A percentile compares a stretch with the other conserved stretches of the same genome.
These are phyloP conservation scores for Vitis hybrid DNA, from an alignment of 177 flowering plant genomes.

Conservation along the genomic window DNA sequence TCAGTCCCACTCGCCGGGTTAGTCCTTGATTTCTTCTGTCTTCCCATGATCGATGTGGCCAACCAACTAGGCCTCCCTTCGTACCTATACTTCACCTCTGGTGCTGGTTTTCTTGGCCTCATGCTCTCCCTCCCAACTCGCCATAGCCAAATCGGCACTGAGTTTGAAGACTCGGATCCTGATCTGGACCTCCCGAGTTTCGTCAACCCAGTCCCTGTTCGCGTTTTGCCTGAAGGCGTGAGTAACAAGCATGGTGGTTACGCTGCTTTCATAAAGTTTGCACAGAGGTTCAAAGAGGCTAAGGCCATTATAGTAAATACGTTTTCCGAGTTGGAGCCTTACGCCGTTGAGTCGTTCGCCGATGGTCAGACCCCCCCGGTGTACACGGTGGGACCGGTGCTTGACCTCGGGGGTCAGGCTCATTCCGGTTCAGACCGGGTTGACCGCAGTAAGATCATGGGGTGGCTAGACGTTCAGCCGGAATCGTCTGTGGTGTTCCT, in stretches of 20 bases:
- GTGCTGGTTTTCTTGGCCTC: constrained; percentile 17
- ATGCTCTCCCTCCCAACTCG: constrained; percentile 22
- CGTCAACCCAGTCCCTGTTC: constrained; percentile 24
- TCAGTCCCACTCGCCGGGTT: constrained; percentile 17
- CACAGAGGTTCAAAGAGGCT: constrained; percentile 17
- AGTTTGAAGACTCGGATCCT: constrained; percentile 12
- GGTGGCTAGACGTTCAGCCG: constrained; percentile 30
- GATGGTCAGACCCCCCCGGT: constrained; percentile 7
- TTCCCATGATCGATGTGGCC: constrained; percentile 16
- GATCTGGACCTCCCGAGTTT: constrained; percentile 19
- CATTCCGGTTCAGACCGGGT: background rate
- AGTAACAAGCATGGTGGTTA: constrained; percentile 15
- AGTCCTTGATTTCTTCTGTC: constrained; percentile 18
- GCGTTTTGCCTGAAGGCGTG: constrained; percentile 16
- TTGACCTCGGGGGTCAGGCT: constrained; percentile 5
- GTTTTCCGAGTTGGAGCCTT: constrained; percentile 24
- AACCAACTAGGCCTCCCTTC: constrained; percentile 16
- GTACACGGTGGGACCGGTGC: constrained; percentile 25
- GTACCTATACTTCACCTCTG: constrained; percentile 20
- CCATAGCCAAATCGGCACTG: constrained; percentile 1
- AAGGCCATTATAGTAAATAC: constrained; percentile 38
- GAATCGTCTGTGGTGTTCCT: constrained; percentile 27
- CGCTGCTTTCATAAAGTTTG: constrained; percentile 4
- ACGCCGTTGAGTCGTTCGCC: constrained; percentile 1
- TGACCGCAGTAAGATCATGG: constrained; percentile 14